Conservation (phyloP, 202 grass and related monocot genomes). For the Saccharum hybrid region DNA sequence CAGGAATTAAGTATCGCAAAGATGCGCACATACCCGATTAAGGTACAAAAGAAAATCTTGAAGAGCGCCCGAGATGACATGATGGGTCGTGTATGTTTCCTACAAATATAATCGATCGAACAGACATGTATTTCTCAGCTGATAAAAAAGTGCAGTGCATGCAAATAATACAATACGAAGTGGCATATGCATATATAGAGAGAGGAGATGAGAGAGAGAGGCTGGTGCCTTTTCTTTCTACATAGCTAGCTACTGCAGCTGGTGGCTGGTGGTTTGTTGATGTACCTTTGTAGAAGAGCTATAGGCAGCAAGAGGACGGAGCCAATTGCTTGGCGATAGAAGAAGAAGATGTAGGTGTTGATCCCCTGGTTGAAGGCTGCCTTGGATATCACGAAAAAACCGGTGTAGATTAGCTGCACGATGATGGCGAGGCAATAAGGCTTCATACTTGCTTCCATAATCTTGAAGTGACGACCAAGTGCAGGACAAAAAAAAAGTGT, state of each 20-base stretch:
- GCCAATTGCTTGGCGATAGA: conserved; percentile 38
- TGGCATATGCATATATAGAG: not conserved
- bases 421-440: conserved; percentile 18
- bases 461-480: not conserved
- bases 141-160: not conserved
- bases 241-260: no score
- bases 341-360: conserved; percentile 52
- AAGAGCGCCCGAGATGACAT: no score
- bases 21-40: not conserved
- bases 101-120: no score
- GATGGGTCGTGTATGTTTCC: no score
- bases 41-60: no score
- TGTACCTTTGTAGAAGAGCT: conserved; percentile 39
- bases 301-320: not conserved
- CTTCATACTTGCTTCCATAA: not conserved
- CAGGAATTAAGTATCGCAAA: not conserved
- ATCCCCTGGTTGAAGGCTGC: conserved; percentile 53
- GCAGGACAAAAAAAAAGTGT: not conserved
- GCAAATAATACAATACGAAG: not conserved
- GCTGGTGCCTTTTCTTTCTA: not conserved
- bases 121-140: not conserved
- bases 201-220: no score
- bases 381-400: conserved; percentile 52
- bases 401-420: conserved; percentile 45
- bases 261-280: no score